Evolutionary conservation across 306 rosid species (phyloP), one percentile per base, ranked within the genome.

Genomic region (Sechiopsis laciniata): DNA sequence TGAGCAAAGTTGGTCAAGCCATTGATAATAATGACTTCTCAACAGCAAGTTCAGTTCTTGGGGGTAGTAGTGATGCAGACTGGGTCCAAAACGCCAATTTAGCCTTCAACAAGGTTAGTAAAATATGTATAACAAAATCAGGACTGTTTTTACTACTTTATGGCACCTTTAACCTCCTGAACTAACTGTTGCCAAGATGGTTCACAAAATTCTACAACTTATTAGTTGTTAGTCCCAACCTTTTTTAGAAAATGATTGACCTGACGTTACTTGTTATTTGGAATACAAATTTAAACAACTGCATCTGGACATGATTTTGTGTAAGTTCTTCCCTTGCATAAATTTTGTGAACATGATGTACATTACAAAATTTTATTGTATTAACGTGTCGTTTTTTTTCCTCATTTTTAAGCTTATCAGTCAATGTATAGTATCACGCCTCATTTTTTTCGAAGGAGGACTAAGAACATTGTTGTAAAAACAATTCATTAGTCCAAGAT

Each of bases 1-100:
- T 91, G 75, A 91, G 92, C 83, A 87, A 82, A 88, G 89, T 87
- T 74, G 99, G 97, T 73, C 90, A 86, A 75, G 97, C 99, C 55
- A 88, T 95, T 48, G 99, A 91, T 14, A 82, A 76, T 10, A 85
- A 88, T 73, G 95, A 95, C 84, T 79, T 89, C 48, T 55, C 89
- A 2, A 20, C 84, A 9, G 99, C 96, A n/a, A 83, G 90, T 82
- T 95, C 89, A 61, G 93, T 95, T 67, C 89, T 91, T 68, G 97
- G 92, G 71, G 78, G 59, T 75, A 87, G 82, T 83, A 80, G 81
- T 32, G 83, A 85, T 73, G 76, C 87, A 42, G 99, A 89, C 26
- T 89, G 99, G 96, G 84, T 91, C 62, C 78, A 80, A 81, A 91
- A 88, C n/a, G 96, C 90, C 55, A 89, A 88, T 73, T 12, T 57